Base-by-base conservation (phyloP, 768 basidiomycete genomes). In the Steccherinum ochraceum region DNA sequence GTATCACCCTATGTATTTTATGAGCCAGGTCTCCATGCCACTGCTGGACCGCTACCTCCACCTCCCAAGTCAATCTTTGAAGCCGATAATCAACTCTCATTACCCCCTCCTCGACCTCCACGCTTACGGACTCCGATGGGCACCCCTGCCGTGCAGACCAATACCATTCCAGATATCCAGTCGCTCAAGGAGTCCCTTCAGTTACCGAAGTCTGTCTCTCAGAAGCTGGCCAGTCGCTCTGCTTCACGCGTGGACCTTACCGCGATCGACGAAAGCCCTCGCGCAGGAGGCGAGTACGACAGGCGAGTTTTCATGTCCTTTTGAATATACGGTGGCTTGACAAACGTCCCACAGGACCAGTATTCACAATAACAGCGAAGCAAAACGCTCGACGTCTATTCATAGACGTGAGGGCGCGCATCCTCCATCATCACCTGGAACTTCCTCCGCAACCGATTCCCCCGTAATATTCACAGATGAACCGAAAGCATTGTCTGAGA, bases 31-130 rank as follows among this genome's bases (percentile, higher is more conserved):
- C 58, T 83, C 1, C 83, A 89, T 65, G 73, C 84, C 5, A 86
- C 77, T 20, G 86, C 86, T 40, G 84, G 85, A 3, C 86, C 87
- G 44, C 72, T 86, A 52, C 86, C 87, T 24, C 78, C 80, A 25
- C 86, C 85, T 7, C 84, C 86, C 2, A 72, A 81, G 52, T 75
- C 81, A 18, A 64, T 72, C 50, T 75, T 81, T 51, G 72, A 69
- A 4, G 69, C 70, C 12, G 71, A 63, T 45, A 68, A 75, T 7
- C 72, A 77, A 11, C 80, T 83, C 20, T 68, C 73, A 35, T 82
- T 83, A 26, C 79, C 81, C 4, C 80, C 84, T 40, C 69, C 83
- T 3, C 73, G 79, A 56, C 81, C 83, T 12, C 82, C 83, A 20
- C 65, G 67, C 0, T 54, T 70, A 60, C 51, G 60, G 4, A 52